Evolutionary conservation across 495 filamentous ascomycete species (phyloP).

Genomic region (Margaritispora aquatica): DNA sequence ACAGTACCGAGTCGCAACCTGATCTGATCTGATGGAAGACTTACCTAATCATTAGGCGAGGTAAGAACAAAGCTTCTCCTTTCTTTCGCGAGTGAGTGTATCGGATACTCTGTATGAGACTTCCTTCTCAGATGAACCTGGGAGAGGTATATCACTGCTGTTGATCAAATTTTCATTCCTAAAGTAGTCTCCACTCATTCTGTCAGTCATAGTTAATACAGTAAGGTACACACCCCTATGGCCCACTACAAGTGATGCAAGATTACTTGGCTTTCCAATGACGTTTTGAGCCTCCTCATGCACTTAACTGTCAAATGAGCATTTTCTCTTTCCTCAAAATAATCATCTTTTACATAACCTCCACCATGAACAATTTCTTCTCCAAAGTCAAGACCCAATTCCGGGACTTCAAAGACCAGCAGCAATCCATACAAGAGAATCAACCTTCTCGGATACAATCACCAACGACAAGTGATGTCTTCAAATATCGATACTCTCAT

Average conservation of each 20-base stretch:
- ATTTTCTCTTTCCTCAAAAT: not conserved
- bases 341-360: not conserved
- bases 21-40: too few species aligned
- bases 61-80: not conserved
- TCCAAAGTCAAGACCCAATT: constrained; percentile 12
- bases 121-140: too few species aligned
- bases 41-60: too few species aligned
- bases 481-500: constrained; percentile 50
- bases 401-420: constrained; percentile 3
- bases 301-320: not conserved
- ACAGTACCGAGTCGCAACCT: too few species aligned
- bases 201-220: too few species aligned
- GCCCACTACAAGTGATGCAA: not conserved
- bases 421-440: not conserved
- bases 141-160: too few species aligned
- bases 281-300: not conserved
- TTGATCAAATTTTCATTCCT: too few species aligned
- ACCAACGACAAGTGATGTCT: constrained; percentile 36
- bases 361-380: constrained; percentile 17
- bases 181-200: too few species aligned
- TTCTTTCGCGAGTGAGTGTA: not conserved
- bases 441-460: constrained; percentile 25
- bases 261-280: not conserved
- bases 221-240: not conserved
- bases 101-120: too few species aligned